Evolutionary conservation across 352 stramenopile genomes (phyloP).

Genomic region (Phytopythium cucurbitacearum): DNA sequence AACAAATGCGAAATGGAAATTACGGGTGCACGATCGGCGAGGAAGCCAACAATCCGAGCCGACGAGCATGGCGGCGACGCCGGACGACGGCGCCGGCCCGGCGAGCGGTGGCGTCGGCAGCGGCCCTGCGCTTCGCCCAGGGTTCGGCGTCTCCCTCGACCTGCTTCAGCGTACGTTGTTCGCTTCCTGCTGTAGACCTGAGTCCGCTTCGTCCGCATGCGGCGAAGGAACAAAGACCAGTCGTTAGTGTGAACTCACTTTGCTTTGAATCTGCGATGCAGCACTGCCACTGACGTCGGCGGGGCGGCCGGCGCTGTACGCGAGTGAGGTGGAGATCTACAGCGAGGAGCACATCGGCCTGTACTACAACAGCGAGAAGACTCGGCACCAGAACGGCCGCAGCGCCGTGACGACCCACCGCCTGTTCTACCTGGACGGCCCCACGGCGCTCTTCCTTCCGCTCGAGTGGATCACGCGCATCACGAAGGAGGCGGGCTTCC

Average conservation of each 20-base stretch:
- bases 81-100: too few relatives aligned
- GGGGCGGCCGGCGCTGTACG: constrained; percentile 67
- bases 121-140: background rate
- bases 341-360: constrained; percentile 79
- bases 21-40: too few relatives aligned
- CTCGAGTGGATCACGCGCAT: constrained; percentile 67
- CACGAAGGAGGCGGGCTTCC: constrained; percentile 79
- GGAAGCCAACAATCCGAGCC: too few relatives aligned
- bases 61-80: too few relatives aligned
- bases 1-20: too few relatives aligned
- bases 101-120: background rate
- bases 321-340: constrained; percentile 86
- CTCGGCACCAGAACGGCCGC: constrained; percentile 54
- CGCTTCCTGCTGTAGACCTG: background rate
- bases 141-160: constrained; percentile 46
- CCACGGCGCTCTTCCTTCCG: constrained; percentile 62
- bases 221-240: background rate
- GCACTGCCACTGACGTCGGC: constrained; percentile 65
- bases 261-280: constrained; percentile 12
- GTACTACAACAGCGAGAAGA: constrained; percentile 82
- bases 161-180: constrained; percentile 54
- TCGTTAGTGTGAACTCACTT: background rate
- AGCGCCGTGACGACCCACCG: constrained; percentile 83
- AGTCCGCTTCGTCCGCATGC: background rate
- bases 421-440: constrained; percentile 78